phyloP scores from a whole-genome alignment of 768 basidiomycete genomes.

The Tricholoma furcatifolium region DNA sequence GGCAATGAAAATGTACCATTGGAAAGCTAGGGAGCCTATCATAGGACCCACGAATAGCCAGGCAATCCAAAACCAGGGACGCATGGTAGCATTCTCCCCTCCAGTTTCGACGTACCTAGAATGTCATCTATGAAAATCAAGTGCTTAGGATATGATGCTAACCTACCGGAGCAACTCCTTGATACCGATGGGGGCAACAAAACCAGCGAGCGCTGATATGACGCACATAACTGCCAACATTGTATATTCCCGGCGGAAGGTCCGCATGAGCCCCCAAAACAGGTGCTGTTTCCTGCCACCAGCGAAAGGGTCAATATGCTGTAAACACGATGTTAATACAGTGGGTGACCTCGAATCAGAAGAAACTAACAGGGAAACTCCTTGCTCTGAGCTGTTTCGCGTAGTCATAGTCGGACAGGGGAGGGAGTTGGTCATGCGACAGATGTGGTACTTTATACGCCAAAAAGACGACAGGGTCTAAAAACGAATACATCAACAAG shows the following conservation, averaged over 20 bases:
- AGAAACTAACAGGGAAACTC: constrained; percentile 28
- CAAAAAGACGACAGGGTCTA: constrained; percentile 50
- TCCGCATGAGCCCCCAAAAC: constrained; percentile 43
- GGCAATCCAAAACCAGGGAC: constrained; percentile 71
- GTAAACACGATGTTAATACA: constrained; percentile 3
- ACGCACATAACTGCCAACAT: constrained; percentile 27
- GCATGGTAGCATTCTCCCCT: constrained; percentile 45
- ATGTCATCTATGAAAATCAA: constrained; percentile 26
- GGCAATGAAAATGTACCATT: constrained; percentile 53
- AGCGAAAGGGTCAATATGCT: constrained; percentile 38
- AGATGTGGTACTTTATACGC: constrained; percentile 49
- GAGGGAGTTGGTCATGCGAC: constrained; percentile 53
- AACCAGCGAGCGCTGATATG: constrained; percentile 23
- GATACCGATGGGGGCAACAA: constrained; percentile 38
- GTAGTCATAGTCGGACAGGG: constrained; percentile 62
- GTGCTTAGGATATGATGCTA: background rate
- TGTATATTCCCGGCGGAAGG: constrained; percentile 34
- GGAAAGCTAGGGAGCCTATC: constrained; percentile 40
- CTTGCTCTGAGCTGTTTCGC: constrained; percentile 24
- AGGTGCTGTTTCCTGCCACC: constrained; percentile 42
- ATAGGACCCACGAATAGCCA: constrained; percentile 49
- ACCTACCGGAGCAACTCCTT: constrained; percentile 39
- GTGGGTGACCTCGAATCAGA: background rate
- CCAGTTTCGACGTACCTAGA: constrained; percentile 59
- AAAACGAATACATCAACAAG: constrained; percentile 45